These are phyloP conservation scores for Peniophora sp. DNA, from an alignment of 1,284 basidiomycete species.

Conservation along the genomic window DNA sequence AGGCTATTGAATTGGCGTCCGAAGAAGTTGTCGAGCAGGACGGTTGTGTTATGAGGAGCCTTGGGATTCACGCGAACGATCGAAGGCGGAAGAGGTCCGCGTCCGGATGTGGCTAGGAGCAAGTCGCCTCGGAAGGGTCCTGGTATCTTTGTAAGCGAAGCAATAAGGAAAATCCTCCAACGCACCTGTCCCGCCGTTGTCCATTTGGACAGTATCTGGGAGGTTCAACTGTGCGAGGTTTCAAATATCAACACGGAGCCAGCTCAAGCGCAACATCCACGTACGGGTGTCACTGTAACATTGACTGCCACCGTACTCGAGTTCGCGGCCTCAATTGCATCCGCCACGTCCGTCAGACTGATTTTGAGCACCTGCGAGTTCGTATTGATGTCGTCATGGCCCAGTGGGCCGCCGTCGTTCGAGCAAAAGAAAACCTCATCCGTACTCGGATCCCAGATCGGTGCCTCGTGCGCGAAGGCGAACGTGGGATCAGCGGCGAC, in stretches of 20 bases:
- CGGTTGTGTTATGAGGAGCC: conserved; percentile 35
- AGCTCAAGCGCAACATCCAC: too few species aligned
- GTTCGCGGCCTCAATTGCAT: conserved; percentile 9
- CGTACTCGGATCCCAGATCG: conserved; percentile 50
- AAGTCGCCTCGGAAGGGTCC: conserved; percentile 51
- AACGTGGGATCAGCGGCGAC: conserved; percentile 52
- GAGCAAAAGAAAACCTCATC: conserved; percentile 50
- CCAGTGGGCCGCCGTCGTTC: conserved; percentile 35
- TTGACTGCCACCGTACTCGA: conserved; percentile 32
- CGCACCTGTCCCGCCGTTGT: conserved; percentile 64
- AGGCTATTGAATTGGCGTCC: conserved; percentile 78
- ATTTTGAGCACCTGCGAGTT: conserved; percentile 34
- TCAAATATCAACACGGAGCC: conserved; percentile 5
- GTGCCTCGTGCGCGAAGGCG: conserved; percentile 71
- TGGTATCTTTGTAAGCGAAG: too few species aligned
- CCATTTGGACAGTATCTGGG: conserved; percentile 50
- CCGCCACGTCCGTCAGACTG: conserved; percentile 24
- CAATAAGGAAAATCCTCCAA: too few species aligned
- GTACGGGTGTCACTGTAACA: conserved; percentile 46
- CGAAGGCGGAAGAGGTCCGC: conserved; percentile 53
- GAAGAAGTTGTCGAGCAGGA: conserved; percentile 34
- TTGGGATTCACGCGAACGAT: conserved; percentile 59
- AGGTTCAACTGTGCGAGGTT: conserved; percentile 32
- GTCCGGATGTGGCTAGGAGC: conserved; percentile 61
- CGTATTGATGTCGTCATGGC: conserved; percentile 33